phyloP scores from a whole-genome alignment of 1,284 basidiomycete species.

The Sanghuangporus sanghuang region DNA sequence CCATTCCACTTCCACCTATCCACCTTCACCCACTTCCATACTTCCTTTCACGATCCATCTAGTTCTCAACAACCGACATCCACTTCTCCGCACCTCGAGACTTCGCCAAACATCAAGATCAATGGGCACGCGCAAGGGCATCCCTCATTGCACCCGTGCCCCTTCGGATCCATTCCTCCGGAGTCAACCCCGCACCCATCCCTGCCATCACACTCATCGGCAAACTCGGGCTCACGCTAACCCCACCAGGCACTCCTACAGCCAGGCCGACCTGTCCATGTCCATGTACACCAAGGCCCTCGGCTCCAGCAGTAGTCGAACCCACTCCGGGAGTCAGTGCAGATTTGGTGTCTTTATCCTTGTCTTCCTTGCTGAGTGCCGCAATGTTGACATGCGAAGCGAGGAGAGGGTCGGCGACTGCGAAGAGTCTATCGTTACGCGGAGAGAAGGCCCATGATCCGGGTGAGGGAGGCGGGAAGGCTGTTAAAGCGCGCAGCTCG shows the following conservation, averaged over 20 bases:
- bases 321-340: not conserved
- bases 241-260: not conserved
- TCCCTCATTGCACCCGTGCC: constrained; percentile 41
- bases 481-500: constrained; percentile 53
- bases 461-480: constrained; percentile 51
- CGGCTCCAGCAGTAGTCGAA: not conserved
- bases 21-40: too few species aligned
- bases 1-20: too few species aligned
- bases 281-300: not conserved
- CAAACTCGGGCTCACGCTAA: not conserved
- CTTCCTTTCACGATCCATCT: too few species aligned
- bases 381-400: not conserved
- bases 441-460: constrained; percentile 52
- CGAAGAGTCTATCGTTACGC: constrained; percentile 54
- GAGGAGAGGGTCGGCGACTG: constrained; percentile 19
- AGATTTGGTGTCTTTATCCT: too few species aligned
- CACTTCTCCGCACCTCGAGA: too few species aligned
- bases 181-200: constrained; percentile 37
- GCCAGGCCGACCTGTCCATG: not conserved
- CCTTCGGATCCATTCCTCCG: constrained; percentile 49
- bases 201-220: constrained; percentile 9
- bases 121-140: constrained; percentile 23
- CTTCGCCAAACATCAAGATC: not conserved
- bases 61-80: too few species aligned
- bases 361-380: not conserved